Conservation (phyloP, 305 asterid species). For the Fraxinus paxiana region DNA sequence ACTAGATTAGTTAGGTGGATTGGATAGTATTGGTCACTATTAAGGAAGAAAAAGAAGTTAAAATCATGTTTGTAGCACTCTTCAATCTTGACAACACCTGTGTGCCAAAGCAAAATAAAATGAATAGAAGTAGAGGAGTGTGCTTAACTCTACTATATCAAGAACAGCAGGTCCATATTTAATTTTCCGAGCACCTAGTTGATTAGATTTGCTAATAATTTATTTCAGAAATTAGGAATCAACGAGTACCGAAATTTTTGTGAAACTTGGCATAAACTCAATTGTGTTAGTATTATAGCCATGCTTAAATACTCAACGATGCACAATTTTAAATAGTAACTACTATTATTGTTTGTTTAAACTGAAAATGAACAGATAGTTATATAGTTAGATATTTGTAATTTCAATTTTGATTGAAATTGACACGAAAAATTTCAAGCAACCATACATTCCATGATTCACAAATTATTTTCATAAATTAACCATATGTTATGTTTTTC, state of each 20-base stretch:
- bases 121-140: neutral
- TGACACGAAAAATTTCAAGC: no score
- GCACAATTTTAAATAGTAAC: no score
- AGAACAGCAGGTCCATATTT: neutral
- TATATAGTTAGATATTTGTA: no score
- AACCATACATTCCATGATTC: no score
- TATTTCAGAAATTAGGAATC: neutral
- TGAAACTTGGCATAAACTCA: neutral
- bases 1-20: neutral
- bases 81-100: neutral
- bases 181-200: neutral
- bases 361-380: no score
- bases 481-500: neutral
- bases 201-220: no score
- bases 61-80: neutral
- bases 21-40: neutral
- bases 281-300: neutral
- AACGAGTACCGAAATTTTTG: neutral
- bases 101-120: neutral
- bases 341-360: no score
- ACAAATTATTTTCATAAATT: neutral
- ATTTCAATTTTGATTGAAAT: no score
- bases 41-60: no score
- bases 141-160: neutral
- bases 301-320: no score